phyloP scores from a whole-genome alignment of 805 yeast genomes.

The Starmerella davenportii region DNA sequence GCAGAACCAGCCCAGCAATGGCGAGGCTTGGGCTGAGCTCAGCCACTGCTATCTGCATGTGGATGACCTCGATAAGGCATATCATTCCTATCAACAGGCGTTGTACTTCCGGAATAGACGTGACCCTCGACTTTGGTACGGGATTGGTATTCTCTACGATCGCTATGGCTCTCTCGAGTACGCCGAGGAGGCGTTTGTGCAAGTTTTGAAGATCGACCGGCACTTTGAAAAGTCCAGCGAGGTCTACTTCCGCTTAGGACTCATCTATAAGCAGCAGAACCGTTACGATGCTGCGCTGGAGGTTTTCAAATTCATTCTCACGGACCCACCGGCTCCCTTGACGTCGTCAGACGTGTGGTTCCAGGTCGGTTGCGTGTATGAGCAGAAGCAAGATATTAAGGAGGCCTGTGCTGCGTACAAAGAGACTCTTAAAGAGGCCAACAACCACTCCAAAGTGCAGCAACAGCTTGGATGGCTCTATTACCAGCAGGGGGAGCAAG shows the following conservation, averaged over 20 bases:
- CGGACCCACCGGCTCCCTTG: conserved; percentile 85
- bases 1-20: conserved; percentile 64
- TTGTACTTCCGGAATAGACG: conserved; percentile 81
- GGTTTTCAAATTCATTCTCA: conserved; percentile 80
- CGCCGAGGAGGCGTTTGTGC: conserved; percentile 95
- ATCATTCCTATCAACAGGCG: conserved; percentile 93
- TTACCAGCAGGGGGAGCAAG: conserved; percentile 55
- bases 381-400: conserved; percentile 77
- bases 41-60: conserved; percentile 92
- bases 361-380: conserved; percentile 90
- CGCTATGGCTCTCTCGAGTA: conserved; percentile 90
- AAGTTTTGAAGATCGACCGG: conserved; percentile 89
- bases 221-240: conserved; percentile 91
- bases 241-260: conserved; percentile 88
- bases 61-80: conserved; percentile 89
- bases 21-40: conserved; percentile 91
- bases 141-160: conserved; percentile 90
- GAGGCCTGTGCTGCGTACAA: conserved; percentile 93
- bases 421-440: conserved; percentile 72
- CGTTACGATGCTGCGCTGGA: conserved; percentile 76
- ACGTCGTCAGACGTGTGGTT: conserved; percentile 98
- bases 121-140: conserved; percentile 96
- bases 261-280: conserved; percentile 87
- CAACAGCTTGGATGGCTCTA: conserved; percentile 92
- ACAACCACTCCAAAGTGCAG: conserved; percentile 86